Conservation (phyloP, 2,329 filamentous ascomycete genomes). For the Colletotrichum karsti region DNA sequence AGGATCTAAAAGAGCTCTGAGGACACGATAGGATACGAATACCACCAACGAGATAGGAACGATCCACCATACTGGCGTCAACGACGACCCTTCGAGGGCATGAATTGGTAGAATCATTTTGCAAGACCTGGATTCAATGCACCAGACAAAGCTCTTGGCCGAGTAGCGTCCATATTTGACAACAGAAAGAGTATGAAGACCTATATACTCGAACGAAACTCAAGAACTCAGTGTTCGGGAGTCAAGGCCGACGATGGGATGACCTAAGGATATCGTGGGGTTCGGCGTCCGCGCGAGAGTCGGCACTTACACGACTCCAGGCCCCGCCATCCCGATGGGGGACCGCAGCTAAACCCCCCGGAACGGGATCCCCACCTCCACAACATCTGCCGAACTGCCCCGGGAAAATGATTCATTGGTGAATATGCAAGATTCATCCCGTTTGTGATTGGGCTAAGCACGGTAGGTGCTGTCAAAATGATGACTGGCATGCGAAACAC, state of each 20-base stretch:
- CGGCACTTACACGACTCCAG: neutral
- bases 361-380: neutral
- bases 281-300: too few relatives aligned
- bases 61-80: neutral
- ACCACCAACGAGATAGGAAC: neutral
- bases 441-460: neutral
- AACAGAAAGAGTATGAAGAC: neutral
- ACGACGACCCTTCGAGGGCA: neutral
- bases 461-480: neutral
- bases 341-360: fast-evolving
- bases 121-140: neutral
- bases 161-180: too few relatives aligned
- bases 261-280: neutral
- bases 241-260: too few relatives aligned
- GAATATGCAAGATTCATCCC: neutral
- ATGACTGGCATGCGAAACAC: neutral
- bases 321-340: neutral
- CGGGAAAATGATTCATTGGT: neutral
- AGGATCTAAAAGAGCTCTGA: neutral
- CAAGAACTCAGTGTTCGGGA: too few relatives aligned
- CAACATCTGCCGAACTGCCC: neutral
- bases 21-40: neutral
- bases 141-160: too few relatives aligned
- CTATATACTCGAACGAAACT: too few relatives aligned
- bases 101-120: neutral